Evolutionary conservation across 805 yeast genomes (phyloP).

Genomic region (Candida nanaspora): DNA sequence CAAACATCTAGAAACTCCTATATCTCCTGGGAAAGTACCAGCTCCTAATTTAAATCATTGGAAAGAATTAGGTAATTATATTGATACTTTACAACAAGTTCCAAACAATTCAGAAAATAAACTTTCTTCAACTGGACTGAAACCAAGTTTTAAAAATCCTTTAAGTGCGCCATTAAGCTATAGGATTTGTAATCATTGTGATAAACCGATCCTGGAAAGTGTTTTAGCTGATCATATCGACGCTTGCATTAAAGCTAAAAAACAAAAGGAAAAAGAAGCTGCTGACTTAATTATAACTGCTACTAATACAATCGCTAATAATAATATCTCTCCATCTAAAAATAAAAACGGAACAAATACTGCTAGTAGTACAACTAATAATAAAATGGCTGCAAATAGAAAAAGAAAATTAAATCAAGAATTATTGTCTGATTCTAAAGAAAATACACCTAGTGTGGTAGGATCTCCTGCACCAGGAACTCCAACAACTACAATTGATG

Average conservation of each 20-base stretch:
- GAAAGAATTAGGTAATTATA: slow-evolving; percentile 28
- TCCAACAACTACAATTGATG: slow-evolving; percentile 8
- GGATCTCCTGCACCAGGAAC: slow-evolving; percentile 10
- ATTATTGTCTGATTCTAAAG: slow-evolving; percentile 12
- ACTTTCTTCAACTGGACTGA: not conserved
- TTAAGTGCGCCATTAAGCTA: slow-evolving; percentile 32
- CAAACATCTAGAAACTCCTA: slow-evolving; percentile 1
- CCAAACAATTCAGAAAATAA: slow-evolving; percentile 2
- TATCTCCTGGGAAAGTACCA: slow-evolving; percentile 3
- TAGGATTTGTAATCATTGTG: slow-evolving; percentile 40
- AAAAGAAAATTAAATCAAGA: slow-evolving; percentile 16
- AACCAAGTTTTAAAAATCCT: slow-evolving; percentile 21
- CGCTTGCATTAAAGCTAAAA: slow-evolving; percentile 29
- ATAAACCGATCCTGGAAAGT: slow-evolving; percentile 34
- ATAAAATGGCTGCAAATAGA: slow-evolving; percentile 12
- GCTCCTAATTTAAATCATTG: slow-evolving; percentile 22
- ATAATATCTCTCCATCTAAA: not conserved
- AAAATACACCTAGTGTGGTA: slow-evolving; percentile 19
- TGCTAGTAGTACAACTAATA: slow-evolving; percentile 3
- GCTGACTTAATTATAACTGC: no score
- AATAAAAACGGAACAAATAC: not conserved
- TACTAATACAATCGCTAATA: no score
- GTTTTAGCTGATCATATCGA: slow-evolving; percentile 32
- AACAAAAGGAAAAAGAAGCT: slow-evolving; percentile 13
- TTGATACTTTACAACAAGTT: slow-evolving; percentile 21